Evolutionary conservation across 495 filamentous ascomycete species (phyloP).

Genomic region (Usnea hakonensis): DNA sequence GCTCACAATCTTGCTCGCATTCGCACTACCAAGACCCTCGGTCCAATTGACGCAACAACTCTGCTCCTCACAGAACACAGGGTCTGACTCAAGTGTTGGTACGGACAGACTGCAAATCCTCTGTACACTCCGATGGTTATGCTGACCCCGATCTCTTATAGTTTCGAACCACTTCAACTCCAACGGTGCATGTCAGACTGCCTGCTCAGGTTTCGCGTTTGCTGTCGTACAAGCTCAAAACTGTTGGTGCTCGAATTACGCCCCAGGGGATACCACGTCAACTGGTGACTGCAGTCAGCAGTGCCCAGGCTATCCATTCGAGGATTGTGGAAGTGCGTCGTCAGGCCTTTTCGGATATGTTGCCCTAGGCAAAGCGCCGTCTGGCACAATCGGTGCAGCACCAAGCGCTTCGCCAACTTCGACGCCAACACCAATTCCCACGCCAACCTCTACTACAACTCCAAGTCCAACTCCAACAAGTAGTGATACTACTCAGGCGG

Average conservation of each 20-base stretch:
- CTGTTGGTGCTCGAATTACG: constrained; percentile 74
- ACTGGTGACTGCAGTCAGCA: constrained; percentile 41
- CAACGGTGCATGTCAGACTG: constrained; percentile 51
- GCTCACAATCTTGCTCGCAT: constrained; percentile 13
- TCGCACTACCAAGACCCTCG: constrained; percentile 12
- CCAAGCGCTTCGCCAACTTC: constrained; percentile 7
- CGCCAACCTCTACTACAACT: constrained; percentile 1
- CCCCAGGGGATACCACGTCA: constrained; percentile 41
- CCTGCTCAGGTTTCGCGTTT: constrained; percentile 58
- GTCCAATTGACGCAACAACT: constrained; percentile 28
- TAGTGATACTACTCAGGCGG: constrained; percentile 15
- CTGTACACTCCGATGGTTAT: neutral
- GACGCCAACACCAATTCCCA: constrained; percentile 4
- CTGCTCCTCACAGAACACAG: constrained; percentile 45
- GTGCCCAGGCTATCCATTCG: constrained; percentile 61
- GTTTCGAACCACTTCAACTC: constrained; percentile 55
- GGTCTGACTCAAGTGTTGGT: constrained; percentile 30
- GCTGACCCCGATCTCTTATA: constrained; percentile 22
- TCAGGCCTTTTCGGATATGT: constrained; percentile 56
- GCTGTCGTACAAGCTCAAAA: constrained; percentile 53
- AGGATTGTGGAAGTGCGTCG: constrained; percentile 53
- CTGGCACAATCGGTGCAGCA: constrained; percentile 39
- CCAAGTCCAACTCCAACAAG: constrained; percentile 7
- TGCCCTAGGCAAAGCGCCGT: constrained; percentile 35
- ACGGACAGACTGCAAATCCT: constrained; percentile 7